Base-by-base conservation (phyloP, 2,329 filamentous ascomycete genomes). In the Aspergillus thermomutatus region DNA sequence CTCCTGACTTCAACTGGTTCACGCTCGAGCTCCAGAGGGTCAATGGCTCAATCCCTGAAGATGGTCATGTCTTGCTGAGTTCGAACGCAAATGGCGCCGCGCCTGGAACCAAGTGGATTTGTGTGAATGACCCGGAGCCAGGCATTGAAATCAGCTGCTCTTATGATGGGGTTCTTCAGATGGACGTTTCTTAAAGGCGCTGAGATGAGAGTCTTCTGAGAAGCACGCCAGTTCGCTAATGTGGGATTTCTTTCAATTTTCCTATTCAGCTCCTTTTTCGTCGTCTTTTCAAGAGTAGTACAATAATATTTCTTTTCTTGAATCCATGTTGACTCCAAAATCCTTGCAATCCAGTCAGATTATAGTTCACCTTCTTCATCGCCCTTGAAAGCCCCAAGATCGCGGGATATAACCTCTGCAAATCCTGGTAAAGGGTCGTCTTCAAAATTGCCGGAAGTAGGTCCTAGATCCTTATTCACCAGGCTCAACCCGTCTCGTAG, bases 21-120 rank as follows among this genome's bases (percentile, higher is more conserved):
- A 66, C 61, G 0, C 45, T 69, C 11, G 61, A 54, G 40, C 54
- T 69, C 1, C 54, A 64, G 45, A 49, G 61, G 2, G 66, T 68
- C 6, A 60, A 51, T n/a, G 63, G 63, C 1, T 40, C 63, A 0
- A 62, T 66, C n/a, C 4, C 60, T 2, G 65, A 63, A 46, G 55
- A 65, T 6, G 65, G 63, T 1, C 55, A 58, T 19, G 58, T 58
- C 6, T 25, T 57, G 28, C 40, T 67, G n/a, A 57, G 45, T 28
- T 37, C 31, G 31, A 37, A 37, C 6, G 31, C 31, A 14, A 37
- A 37, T 37, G 60, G 57, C 14, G 51, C 19, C 17, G 57, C 60
- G 0, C 59, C 59, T 9, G 63, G 58, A 4, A 61, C 56, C 1
- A 57, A 60, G 37, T 66, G 65, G 64, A 54, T 58, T 37, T 67